Percentiles rank a stretch among this genome's conserved stretches.
Conservation (phyloP, 192 early-diverging fungal genomes). For the Coemansia sp. region DNA sequence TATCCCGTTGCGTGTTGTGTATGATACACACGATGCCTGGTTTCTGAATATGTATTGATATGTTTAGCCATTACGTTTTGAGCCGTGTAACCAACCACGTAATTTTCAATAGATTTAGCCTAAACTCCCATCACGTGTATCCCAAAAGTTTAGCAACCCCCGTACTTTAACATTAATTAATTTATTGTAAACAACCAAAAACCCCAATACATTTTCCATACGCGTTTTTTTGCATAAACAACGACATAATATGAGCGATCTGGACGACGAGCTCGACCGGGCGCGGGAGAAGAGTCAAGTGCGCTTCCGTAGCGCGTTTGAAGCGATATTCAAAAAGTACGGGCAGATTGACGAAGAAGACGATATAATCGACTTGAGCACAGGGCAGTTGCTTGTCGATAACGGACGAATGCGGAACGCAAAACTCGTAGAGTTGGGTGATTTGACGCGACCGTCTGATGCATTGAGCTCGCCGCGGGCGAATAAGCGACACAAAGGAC, state of each 20-base stretch:
- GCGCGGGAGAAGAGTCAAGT: slow-evolving; percentile 41
- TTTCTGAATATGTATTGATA: no score
- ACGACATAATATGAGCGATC: slow-evolving; percentile 20
- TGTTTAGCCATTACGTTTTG: no score
- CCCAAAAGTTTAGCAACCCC: no score
- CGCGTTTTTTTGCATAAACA: no score
- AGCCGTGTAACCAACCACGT: no score
- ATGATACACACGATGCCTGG: no score
- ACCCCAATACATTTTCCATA: no score
- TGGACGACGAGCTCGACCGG: slow-evolving; percentile 43
- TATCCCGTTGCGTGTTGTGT: no score
- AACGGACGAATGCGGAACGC: slow-evolving; percentile 43
- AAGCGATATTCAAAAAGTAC: slow-evolving; percentile 48
- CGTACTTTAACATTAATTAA: no score
- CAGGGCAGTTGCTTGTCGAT: slow-evolving; percentile 35
- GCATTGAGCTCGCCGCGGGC: not conserved
- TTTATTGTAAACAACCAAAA: no score
- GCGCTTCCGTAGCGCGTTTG: slow-evolving; percentile 44
- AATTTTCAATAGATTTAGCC: no score
- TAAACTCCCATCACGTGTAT: no score
- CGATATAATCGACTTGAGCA: slow-evolving; percentile 41
- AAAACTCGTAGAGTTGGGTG: slow-evolving; percentile 27
- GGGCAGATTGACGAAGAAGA: slow-evolving; percentile 45
- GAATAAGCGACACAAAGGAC: not conserved
- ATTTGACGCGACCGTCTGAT: slow-evolving; percentile 4